phyloP scores from a whole-genome alignment of 208 protist species.

The Trypanosoma brucei region DNA sequence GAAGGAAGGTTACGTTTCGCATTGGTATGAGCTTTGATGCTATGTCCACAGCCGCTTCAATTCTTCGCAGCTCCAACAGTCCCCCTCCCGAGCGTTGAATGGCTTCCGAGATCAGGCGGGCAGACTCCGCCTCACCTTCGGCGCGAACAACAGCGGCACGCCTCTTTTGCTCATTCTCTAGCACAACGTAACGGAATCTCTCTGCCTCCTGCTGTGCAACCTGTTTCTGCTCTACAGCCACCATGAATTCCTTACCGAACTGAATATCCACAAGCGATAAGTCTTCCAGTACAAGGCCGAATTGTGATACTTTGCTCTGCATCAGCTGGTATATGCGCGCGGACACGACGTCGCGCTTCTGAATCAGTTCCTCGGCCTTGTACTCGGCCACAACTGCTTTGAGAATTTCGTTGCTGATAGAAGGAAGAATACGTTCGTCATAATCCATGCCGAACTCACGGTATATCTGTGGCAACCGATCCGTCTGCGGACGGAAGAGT shows the following conservation, averaged over 20 bases:
- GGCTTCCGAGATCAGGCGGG: conserved; percentile 88
- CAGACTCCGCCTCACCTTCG: conserved; percentile 93
- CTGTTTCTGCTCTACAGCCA: conserved; percentile 95
- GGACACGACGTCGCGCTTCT: conserved; percentile 94
- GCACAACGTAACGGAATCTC: conserved; percentile 93
- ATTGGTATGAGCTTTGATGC: conserved; percentile 80
- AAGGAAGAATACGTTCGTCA: conserved; percentile 97
- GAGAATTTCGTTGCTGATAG: conserved; percentile 94
- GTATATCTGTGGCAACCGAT: conserved; percentile 87
- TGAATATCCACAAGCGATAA: conserved; percentile 96
- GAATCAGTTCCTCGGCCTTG: conserved; percentile 98
- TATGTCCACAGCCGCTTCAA: conserved; percentile 96
- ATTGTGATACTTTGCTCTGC: conserved; percentile 94
- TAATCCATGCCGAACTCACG: conserved; percentile 91
- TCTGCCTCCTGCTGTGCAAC: conserved; percentile 97
- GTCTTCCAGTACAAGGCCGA: conserved; percentile 96
- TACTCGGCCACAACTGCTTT: conserved; percentile 97
- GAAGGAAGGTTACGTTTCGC: conserved; percentile 85
- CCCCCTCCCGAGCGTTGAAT: conserved; percentile 74
- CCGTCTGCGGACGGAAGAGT: conserved; percentile 78
- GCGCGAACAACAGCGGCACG: conserved; percentile 91
- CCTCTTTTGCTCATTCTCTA: conserved; percentile 94
- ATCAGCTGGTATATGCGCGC: conserved; percentile 91
- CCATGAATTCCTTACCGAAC: conserved; percentile 95
- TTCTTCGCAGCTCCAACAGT: conserved; percentile 92